Base-by-base conservation (phyloP, 83 land plant genomes). In the Picea mariana region DNA sequence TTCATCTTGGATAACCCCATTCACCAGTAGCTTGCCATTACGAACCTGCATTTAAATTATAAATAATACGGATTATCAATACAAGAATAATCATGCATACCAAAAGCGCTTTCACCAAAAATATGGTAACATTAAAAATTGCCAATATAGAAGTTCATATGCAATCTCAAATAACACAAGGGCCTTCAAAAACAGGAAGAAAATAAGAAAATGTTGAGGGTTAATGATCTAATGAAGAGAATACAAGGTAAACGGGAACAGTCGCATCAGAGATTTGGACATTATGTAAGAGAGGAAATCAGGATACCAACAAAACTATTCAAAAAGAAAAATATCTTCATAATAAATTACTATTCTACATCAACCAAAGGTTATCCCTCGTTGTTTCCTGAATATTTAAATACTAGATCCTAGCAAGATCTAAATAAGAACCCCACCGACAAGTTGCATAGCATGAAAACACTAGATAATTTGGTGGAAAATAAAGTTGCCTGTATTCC, bases 21-120 rank as follows among this genome's bases (percentile, higher is more conserved):
- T 93, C 23, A 93, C 91, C 69, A 85, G 9, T 80, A 93, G 68
- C 83, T 90, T 90, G n/a, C 94, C 96, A 87, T 84, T 84, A 31
- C 73, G 80, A 55, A 91, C 94, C 96, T 93, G 75, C 55, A 66
- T 59, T 55, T 24, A 60, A 55, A 76, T 23, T 24, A 24, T 13
- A 3, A 47, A 42, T 11, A 75, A 55, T 55, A 11, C 12, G 58
- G 21, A 47, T 38, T 13, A 75, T 49, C 17, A 75, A 21, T 9
- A 75, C 49, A 24, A 21, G 77, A 75, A 47, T 55, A 55, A 55
- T 11, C 58, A 55, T 55, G 58, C 58, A 55, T 13, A 55, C 58
- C 58, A 55, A 55, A 55, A 55, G 58, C 12, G 3, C 58, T 55
- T 3, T 55, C 58, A 55, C 58, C 15, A 55, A 55, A 55, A 55